A percentile compares a stretch with the other conserved stretches of the same genome.
These are phyloP conservation scores for Fusarium equiseti DNA, from an alignment of 2,329 filamentous ascomycete genomes.

Conservation along the genomic window DNA sequence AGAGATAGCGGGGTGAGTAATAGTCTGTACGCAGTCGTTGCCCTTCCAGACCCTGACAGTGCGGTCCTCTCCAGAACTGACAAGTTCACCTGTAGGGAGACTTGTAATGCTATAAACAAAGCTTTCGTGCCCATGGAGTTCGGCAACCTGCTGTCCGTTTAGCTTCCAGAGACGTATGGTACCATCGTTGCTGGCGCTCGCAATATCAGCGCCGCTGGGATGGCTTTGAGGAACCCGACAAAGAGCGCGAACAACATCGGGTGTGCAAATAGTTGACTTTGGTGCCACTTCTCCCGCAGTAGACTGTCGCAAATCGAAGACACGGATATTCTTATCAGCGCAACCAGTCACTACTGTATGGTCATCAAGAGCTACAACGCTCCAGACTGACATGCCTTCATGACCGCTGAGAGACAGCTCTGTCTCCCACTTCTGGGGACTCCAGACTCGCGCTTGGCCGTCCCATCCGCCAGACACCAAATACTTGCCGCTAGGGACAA, in stretches of 20 bases:
- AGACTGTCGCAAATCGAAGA: conserved; percentile 78
- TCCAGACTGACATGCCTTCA: conserved; percentile 83
- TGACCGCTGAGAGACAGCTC: conserved; percentile 80
- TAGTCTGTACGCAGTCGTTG: conserved; percentile 88
- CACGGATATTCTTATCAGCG: conserved; percentile 88
- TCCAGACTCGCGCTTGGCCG: conserved; percentile 87
- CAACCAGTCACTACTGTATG: conserved; percentile 89
- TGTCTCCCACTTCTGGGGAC: conserved; percentile 85
- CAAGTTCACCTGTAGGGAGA: conserved; percentile 85
- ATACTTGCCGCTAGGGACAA: conserved; percentile 76
- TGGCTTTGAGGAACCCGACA: conserved; percentile 82
- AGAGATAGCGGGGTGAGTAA: conserved; percentile 95
- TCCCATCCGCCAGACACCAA: conserved; percentile 97
- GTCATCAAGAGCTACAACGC: conserved; percentile 85
- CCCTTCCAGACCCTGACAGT: conserved; percentile 91
- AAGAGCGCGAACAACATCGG: conserved; percentile 89
- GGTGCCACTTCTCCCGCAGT: conserved; percentile 67
- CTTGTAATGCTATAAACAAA: conserved; percentile 90
- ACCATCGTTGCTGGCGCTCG: conserved; percentile 93
- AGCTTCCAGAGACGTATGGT: conserved; percentile 89
- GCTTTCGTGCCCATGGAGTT: conserved; percentile 89
- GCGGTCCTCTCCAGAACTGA: conserved; percentile 94
- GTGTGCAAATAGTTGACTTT: conserved; percentile 69
- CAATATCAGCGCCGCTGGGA: conserved; percentile 88
- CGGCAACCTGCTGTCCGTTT: conserved; percentile 78